Evolutionary conservation across 139 green algal species (phyloP).

Genomic region (Coccomyxa sp.): DNA sequence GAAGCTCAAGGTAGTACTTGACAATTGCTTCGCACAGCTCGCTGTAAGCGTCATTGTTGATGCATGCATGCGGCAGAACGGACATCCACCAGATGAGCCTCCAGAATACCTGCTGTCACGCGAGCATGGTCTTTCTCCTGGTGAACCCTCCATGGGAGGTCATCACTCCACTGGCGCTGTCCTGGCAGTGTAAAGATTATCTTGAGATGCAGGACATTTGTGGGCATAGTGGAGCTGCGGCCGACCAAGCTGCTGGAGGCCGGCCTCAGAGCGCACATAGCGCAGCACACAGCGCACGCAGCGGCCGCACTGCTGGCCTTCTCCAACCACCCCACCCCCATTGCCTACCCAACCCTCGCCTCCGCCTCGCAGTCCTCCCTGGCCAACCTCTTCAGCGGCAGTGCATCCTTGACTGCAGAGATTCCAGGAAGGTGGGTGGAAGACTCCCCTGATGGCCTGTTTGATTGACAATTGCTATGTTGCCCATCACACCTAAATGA

Average conservation of each 20-base stretch:
- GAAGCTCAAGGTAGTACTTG: too few relatives aligned
- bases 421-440: slow-evolving; percentile 13
- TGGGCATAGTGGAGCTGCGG: slow-evolving; percentile 8
- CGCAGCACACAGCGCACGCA: background rate
- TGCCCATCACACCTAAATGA: too few relatives aligned
- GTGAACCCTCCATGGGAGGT: too few relatives aligned
- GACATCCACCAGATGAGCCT: too few relatives aligned
- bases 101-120: too few relatives aligned
- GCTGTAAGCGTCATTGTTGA: too few relatives aligned
- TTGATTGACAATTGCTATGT: too few relatives aligned
- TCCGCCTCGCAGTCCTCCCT: background rate
- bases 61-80: too few relatives aligned
- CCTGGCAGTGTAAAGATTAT: background rate
- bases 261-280: background rate
- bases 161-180: too few relatives aligned
- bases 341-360: background rate
- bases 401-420: background rate
- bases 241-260: slow-evolving; percentile 7
- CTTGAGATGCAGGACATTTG: slow-evolving; percentile 6
- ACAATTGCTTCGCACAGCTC: too few relatives aligned
- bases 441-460: too few relatives aligned
- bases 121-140: too few relatives aligned
- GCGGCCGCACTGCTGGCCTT: slow-evolving; percentile 2
- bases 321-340: background rate
- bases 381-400: background rate